A percentile compares a stretch with the other conserved stretches of the same genome.
Conservation (phyloP, 2,329 filamentous ascomycete species). For the Rhytidhysteron rufulum region DNA sequence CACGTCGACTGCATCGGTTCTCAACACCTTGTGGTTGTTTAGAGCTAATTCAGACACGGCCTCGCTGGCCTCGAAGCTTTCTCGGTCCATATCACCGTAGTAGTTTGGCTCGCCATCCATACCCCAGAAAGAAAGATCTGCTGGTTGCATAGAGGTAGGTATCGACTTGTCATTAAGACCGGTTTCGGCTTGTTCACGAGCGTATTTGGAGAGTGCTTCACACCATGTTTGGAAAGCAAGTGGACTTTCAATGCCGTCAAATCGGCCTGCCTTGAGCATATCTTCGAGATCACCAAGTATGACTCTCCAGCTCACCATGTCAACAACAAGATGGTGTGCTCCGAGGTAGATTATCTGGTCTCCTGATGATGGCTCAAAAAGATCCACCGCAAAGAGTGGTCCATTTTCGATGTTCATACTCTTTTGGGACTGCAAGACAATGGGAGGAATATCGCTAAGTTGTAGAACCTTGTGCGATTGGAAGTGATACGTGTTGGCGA, state of each 20-base stretch:
- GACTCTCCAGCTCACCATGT: constrained; percentile 31
- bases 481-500: constrained; percentile 17
- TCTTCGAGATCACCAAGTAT: constrained; percentile 31
- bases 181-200: constrained; percentile 10
- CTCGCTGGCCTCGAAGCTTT: constrained; percentile 21
- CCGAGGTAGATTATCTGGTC: constrained; percentile 26
- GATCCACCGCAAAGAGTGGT: constrained; percentile 24
- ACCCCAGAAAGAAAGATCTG: constrained; percentile 26
- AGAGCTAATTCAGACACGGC: constrained; percentile 18
- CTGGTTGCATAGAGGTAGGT: constrained; percentile 12
- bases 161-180: constrained; percentile 8
- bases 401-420: constrained; percentile 25
- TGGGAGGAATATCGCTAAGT: constrained; percentile 7
- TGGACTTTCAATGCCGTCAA: constrained; percentile 13
- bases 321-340: constrained; percentile 30
- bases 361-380: constrained; percentile 13
- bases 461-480: constrained; percentile 10
- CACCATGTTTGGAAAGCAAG: constrained; percentile 29
- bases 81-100: constrained; percentile 27
- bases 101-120: constrained; percentile 23
- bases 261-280: constrained; percentile 13
- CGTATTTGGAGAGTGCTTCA: constrained; percentile 20
- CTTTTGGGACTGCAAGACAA: constrained; percentile 21
- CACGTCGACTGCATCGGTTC: constrained; percentile 52
- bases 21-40: constrained; percentile 40